These are phyloP conservation scores for Phyllosticta capitalensis DNA, from an alignment of 2,329 filamentous ascomycete species.

Conservation along the genomic window DNA sequence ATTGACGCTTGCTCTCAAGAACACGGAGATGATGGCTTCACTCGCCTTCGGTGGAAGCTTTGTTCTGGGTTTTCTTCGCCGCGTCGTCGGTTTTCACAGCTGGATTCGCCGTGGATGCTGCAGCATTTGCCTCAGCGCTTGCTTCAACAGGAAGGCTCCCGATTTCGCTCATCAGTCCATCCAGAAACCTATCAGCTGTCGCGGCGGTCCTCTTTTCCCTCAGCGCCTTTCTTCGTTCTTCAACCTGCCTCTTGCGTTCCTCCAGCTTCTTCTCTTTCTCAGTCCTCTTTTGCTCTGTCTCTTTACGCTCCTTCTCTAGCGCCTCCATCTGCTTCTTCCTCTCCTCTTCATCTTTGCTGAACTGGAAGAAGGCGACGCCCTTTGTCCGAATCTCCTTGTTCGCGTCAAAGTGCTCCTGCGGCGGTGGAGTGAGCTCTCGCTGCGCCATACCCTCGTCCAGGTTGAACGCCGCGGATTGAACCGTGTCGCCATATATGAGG, in stretches of 20 bases:
- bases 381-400: constrained; percentile 74
- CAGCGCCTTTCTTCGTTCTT: constrained; percentile 51
- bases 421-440: constrained; percentile 70
- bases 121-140: not conserved
- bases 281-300: constrained; percentile 56
- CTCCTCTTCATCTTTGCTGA: constrained; percentile 64
- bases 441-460: constrained; percentile 54
- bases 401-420: constrained; percentile 77
- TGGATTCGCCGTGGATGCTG: not conserved
- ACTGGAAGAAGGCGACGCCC: constrained; percentile 86
- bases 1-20: not conserved
- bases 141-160: not conserved
- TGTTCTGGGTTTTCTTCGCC: not conserved
- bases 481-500: constrained; percentile 74
- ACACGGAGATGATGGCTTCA: not conserved
- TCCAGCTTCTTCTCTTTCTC: constrained; percentile 47
- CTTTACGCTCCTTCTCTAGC: constrained; percentile 55
- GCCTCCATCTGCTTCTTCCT: constrained; percentile 65
- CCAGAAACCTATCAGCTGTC: constrained; percentile 64
- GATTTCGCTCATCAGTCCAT: constrained; percentile 40
- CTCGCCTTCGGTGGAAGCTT: not conserved
- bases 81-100: not conserved
- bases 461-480: constrained; percentile 77
- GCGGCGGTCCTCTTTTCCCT: constrained; percentile 52
- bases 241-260: constrained; percentile 45